These are phyloP conservation scores for Prunus armeniaca DNA, from an alignment of 306 rosid species.

Conservation along the genomic window DNA sequence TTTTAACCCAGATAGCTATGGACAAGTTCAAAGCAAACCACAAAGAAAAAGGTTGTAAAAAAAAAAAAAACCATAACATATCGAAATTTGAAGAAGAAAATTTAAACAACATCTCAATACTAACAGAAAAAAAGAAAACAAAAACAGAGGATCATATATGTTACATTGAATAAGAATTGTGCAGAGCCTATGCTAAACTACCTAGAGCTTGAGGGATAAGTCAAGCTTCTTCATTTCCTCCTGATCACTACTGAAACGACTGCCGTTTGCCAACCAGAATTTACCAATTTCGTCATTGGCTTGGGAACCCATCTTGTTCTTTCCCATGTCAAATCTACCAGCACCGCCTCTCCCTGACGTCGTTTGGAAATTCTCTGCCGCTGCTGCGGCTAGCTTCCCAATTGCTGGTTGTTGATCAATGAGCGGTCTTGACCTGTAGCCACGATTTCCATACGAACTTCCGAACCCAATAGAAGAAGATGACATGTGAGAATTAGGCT, in stretches of 20 bases:
- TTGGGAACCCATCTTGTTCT: not conserved
- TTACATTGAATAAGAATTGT: constrained; percentile 3
- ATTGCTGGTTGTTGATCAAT: constrained; percentile 43
- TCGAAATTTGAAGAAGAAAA: not conserved
- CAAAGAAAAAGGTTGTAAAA: not conserved
- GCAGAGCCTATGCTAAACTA: not conserved
- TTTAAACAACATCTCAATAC: constrained; percentile 28
- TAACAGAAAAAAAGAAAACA: not conserved
- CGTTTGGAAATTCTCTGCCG: constrained; percentile 23
- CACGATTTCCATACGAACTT: constrained; percentile 30
- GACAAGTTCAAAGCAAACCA: not conserved
- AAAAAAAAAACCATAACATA: constrained; percentile 5
- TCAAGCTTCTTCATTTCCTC: constrained; percentile 60
- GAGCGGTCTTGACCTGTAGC: constrained; percentile 32
- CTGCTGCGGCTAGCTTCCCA: constrained; percentile 33
- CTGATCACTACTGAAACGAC: constrained; percentile 32
- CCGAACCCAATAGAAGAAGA: constrained; percentile 13
- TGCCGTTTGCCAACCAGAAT: constrained; percentile 32
- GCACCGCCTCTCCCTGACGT: constrained; percentile 27
- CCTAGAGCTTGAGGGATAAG: constrained; percentile 62
- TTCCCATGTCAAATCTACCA: constrained; percentile 17
- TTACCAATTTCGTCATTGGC: constrained; percentile 29
- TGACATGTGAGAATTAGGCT: constrained; percentile 32
- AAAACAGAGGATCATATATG: not conserved
- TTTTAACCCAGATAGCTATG: not conserved